phyloP scores from a whole-genome alignment of 106 monocot genomes.

The Narthecium ossifragum region DNA sequence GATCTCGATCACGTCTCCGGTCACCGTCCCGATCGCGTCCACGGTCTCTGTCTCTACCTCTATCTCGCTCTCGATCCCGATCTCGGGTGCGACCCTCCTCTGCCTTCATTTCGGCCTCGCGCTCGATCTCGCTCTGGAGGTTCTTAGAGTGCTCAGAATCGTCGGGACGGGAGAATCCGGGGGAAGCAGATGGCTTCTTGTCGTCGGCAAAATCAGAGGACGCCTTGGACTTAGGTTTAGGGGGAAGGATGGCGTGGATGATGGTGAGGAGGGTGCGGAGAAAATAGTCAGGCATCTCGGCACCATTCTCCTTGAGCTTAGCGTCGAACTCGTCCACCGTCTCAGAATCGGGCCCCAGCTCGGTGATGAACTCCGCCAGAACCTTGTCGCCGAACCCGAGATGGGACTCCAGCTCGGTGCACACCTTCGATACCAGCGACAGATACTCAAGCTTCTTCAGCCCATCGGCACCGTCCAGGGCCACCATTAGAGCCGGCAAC shows the following conservation, averaged over 20 bases:
- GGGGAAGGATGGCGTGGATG: constrained; percentile 91
- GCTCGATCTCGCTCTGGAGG: constrained; percentile 63
- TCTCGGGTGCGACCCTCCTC: constrained; percentile 13
- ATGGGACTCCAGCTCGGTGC: constrained; percentile 76
- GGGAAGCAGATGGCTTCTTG: constrained; percentile 24
- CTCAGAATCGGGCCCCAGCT: constrained; percentile 56
- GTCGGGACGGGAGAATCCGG: constrained; percentile 55
- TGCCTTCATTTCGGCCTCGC: constrained; percentile 34
- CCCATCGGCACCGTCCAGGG: constrained; percentile 14
- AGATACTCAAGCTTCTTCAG: constrained; percentile 77
- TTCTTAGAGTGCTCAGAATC: constrained; percentile 43
- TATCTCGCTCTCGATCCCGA: constrained; percentile 10
- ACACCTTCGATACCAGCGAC: constrained; percentile 81
- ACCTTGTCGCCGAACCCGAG: constrained; percentile 67
- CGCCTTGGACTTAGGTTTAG: constrained; percentile 20
- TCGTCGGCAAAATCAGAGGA: not conserved
- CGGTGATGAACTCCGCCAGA: constrained; percentile 90
- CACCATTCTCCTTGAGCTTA: constrained; percentile 79
- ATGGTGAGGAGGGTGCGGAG: constrained; percentile 86
- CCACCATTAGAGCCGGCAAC: not conserved
- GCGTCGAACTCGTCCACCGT: constrained; percentile 68
- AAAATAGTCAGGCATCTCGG: constrained; percentile 91
- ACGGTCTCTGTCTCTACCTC: constrained; percentile 21
- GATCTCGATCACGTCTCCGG: constrained; percentile 13
- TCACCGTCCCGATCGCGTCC: constrained; percentile 22